These are phyloP conservation scores for Senecio squalidus DNA, from an alignment of 140 eudicot genomes.

Conservation along the genomic window DNA sequence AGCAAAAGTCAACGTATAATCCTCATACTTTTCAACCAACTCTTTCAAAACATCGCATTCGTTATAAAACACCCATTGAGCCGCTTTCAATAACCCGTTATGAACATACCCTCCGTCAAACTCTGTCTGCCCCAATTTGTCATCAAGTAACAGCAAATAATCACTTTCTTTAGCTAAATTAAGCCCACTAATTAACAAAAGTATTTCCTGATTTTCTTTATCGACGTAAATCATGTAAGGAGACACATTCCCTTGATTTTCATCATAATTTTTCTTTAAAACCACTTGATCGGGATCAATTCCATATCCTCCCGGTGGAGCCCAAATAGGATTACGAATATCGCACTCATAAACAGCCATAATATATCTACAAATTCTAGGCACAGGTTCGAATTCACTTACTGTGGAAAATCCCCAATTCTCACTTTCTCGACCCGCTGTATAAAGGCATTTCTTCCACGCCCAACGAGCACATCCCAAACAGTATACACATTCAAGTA, in stretches of 20 bases:
- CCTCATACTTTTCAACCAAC: constrained; percentile 48
- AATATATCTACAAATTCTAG: constrained; percentile 68
- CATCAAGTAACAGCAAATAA: constrained; percentile 69
- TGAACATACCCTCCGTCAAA: constrained; percentile 97
- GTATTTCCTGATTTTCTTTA: constrained; percentile 69
- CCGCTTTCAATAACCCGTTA: constrained; percentile 85
- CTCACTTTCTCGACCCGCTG: constrained; percentile 93
- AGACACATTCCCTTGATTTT: constrained; percentile 69
- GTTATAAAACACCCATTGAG: constrained; percentile 75
- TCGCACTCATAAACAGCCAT: constrained; percentile 87
- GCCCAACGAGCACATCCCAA: constrained; percentile 95
- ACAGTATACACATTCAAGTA: constrained; percentile 93
- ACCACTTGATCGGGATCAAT: constrained; percentile 77
- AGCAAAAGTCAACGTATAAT: constrained; percentile 81
- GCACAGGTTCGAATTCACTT: constrained; percentile 77
- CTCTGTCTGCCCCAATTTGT: constrained; percentile 76
- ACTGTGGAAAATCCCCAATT: constrained; percentile 84
- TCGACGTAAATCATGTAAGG: constrained; percentile 88
- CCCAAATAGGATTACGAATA: constrained; percentile 79
- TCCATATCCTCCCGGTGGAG: constrained; percentile 90
- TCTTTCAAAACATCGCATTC: constrained; percentile 65
- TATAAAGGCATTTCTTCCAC: constrained; percentile 85
- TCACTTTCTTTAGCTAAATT: constrained; percentile 77
- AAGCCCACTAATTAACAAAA: constrained; percentile 76
- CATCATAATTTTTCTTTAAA: constrained; percentile 51